A percentile compares a stretch with the other conserved stretches of the same genome.
Conservation (phyloP, 768 basidiomycete genomes). For the Saitozyma podzolica region DNA sequence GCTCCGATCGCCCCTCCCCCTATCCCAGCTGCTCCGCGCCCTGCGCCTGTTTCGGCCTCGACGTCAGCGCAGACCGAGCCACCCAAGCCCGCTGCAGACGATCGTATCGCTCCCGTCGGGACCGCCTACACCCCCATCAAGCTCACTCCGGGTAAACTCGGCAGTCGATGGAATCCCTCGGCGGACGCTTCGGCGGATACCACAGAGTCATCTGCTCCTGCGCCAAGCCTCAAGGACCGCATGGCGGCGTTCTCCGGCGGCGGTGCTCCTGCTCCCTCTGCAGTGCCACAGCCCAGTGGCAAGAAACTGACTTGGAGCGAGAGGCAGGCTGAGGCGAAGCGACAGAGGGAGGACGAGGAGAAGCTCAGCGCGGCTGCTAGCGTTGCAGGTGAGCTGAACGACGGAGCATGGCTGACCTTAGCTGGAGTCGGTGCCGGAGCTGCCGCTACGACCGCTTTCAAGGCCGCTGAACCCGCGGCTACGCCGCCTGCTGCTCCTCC, state of each 20-base stretch:
- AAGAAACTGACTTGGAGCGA: conserved; percentile 94
- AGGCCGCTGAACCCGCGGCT: conserved; percentile 6
- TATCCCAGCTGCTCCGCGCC: conserved; percentile 11
- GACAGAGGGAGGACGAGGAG: conserved; percentile 73
- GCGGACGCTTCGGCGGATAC: background rate
- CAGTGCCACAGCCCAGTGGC: conserved; percentile 32
- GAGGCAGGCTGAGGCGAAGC: conserved; percentile 86
- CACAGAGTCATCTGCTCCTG: conserved; percentile 8
- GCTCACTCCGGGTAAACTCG: conserved; percentile 82
- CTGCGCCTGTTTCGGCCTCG: conserved; percentile 35
- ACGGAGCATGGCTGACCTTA: background rate
- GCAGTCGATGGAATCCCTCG: conserved; percentile 60
- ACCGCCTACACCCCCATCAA: conserved; percentile 86
- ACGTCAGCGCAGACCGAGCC: conserved; percentile 49
- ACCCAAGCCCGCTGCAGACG: conserved; percentile 73
- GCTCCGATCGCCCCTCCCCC: conserved; percentile 31
- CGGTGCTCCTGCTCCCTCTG: conserved; percentile 11
- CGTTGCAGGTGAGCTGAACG: conserved; percentile 24
- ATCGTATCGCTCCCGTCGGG: conserved; percentile 80
- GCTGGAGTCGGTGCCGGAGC: conserved; percentile 28
- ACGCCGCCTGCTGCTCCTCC: conserved; percentile 10
- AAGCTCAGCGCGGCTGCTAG: conserved; percentile 55
- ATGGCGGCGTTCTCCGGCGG: conserved; percentile 49
- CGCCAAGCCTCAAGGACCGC: conserved; percentile 35
- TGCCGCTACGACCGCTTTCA: conserved; percentile 11